Base-by-base conservation (phyloP, 2,329 filamentous ascomycete species). In the Colletotrichum navitas region DNA sequence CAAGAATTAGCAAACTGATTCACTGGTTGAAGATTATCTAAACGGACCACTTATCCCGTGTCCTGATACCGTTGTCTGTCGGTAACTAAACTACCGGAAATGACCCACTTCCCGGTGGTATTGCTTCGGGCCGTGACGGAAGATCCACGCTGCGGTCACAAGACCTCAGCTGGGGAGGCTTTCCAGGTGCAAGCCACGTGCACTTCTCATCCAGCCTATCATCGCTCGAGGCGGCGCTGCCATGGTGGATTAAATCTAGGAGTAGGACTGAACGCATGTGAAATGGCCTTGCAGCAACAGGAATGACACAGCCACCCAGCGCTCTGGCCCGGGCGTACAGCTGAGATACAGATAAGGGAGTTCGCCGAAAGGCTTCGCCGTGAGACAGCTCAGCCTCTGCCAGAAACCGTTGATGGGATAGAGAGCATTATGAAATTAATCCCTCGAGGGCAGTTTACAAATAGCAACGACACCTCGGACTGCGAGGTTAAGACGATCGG, bases 361-460 rank as follows among this genome's bases (percentile, higher is more conserved):
- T 24, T 34, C 26, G 49, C 51, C 63, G 51, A 51, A 66, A 36
- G 41, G 47, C 41, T 56, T 51, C 56, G 39, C 51, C 58, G 64
- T 52, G 68, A 71, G 65, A 58, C 56, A 39, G 43, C 68, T 45
- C 58, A 63, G 64, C 68, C 58, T 47, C 64, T 29, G 10, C 14
- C 34, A 45, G 29, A 39, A 43, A n/a, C 26, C 51, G 8, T 41
- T 36, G 34, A 32, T 36, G 55, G 63, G 55, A 41, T 11, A 26
- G 36, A n/a, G 8, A 36, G 26, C 18, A 59, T 10, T 24, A 16
- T 29, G 7, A 21, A 26, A 21, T 6, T 3, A 6, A n/a, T 14
- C 3, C 16, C 11, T 29, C 1, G 14, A 24, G 26, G 32, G 24
- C 0, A 12, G 29, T 24, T 56, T 41, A 18, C 49, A 21, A 56